A percentile compares a stretch with the other conserved stretches of the same genome.
phyloP scores from a whole-genome alignment of 345 rosid species.

The Stellera chamaejasme region DNA sequence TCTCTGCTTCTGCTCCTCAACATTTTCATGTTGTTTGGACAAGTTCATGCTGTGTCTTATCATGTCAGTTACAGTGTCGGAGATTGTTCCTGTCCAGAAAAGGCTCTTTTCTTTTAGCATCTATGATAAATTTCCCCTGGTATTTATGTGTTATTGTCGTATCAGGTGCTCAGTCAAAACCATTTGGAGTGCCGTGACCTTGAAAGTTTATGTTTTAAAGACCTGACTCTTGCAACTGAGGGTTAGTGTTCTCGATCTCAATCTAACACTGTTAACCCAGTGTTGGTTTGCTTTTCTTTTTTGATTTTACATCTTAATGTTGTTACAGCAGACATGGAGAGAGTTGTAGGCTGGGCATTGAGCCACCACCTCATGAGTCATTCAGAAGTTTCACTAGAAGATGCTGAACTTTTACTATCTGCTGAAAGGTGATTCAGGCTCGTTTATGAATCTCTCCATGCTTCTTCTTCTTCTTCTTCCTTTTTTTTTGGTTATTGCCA shows the following conservation, averaged over 20 bases:
- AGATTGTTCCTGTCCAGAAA: too few species aligned
- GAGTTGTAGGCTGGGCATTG: constrained; percentile 78
- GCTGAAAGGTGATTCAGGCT: constrained; percentile 43
- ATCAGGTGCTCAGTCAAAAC: constrained; percentile 61
- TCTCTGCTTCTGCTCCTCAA: neutral
- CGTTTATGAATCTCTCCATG: too few species aligned
- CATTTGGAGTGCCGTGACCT: constrained; percentile 70
- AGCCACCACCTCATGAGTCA: constrained; percentile 68
- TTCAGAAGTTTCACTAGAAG: constrained; percentile 39
- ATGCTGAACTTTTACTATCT: constrained; percentile 52
- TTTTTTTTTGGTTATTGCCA: too few species aligned
- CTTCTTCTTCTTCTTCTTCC: too few species aligned
- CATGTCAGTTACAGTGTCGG: too few species aligned
- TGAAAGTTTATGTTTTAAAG: constrained; percentile 55
- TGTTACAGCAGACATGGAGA: constrained; percentile 56
- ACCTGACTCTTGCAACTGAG: constrained; percentile 65
- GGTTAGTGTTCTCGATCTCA: constrained; percentile 29
- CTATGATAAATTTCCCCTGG: neutral
- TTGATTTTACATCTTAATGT: neutral
- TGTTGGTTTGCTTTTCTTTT: constrained; percentile 2
- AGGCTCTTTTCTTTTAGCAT: too few species aligned
- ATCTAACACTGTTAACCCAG: neutral
- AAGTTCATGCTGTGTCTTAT: too few species aligned
- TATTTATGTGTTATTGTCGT: constrained; percentile 8
- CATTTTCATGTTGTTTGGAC: too few species aligned